Evolutionary conservation across 305 asterid species (phyloP).

Genomic region (Fraxinus latifolia): DNA sequence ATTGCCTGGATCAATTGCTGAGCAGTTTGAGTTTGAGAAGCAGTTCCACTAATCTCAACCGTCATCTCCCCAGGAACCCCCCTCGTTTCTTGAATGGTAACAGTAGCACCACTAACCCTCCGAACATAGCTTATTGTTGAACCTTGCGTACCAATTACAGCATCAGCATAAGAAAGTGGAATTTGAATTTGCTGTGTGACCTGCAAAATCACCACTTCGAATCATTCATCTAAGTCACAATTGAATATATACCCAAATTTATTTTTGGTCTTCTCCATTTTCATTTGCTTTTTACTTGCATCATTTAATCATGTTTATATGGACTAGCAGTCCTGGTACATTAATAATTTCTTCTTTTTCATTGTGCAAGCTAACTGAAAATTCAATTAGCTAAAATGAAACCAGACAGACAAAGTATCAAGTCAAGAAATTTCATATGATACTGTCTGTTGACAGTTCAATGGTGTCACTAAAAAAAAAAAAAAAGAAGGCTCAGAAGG

Average conservation of each 20-base stretch:
- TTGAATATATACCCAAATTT: not conserved
- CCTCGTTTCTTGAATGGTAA: conserved; percentile 86
- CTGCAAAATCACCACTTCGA: conserved; percentile 35
- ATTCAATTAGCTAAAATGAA: conserved; percentile 3
- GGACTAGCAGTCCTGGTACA: not conserved
- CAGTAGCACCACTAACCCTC: conserved; percentile 93
- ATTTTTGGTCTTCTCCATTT: not conserved
- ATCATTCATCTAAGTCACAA: not conserved
- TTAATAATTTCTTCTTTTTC: not conserved
- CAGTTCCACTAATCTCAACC: conserved; percentile 86
- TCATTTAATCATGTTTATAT: not conserved
- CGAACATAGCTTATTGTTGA: conserved; percentile 87
- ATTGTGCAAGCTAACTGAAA: not conserved
- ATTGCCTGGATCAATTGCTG: conserved; percentile 88
- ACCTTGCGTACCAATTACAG: conserved; percentile 90
- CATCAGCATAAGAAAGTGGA: conserved; percentile 89
- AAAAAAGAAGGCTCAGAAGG: not conserved
- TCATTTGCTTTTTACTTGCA: not conserved
- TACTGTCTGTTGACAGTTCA: not conserved
- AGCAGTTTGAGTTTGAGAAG: conserved; percentile 95
- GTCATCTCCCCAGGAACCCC: conserved; percentile 96
- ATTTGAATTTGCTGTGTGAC: conserved; percentile 82
- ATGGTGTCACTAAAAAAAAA: not conserved
- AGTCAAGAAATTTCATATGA: not conserved
- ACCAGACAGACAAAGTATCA: not conserved